phyloP scores from a whole-genome alignment of 495 filamentous ascomycete species.

The Daldinia bambusicola region DNA sequence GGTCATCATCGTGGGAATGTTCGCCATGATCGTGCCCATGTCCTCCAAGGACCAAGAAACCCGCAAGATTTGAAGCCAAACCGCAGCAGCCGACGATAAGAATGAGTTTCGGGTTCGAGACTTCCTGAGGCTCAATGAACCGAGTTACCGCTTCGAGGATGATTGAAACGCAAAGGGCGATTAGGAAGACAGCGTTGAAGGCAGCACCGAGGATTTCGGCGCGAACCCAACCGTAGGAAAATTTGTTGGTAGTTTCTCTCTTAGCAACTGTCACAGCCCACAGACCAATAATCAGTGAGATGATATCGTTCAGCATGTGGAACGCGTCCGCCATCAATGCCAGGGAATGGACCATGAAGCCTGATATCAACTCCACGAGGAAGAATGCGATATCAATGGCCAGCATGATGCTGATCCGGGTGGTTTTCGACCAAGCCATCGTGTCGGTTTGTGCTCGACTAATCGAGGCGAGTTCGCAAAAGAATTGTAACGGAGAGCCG shows the following conservation, averaged over 20 bases:
- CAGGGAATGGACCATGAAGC: slow-evolving; percentile 87
- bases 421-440: slow-evolving; percentile 94
- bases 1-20: slow-evolving; percentile 57
- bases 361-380: slow-evolving; percentile 83
- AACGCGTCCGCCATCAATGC: slow-evolving; percentile 96
- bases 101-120: slow-evolving; percentile 83
- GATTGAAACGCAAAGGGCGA: slow-evolving; percentile 94
- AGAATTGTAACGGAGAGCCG: slow-evolving; percentile 1
- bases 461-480: slow-evolving; percentile 6
- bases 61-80: slow-evolving; percentile 88
- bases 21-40: slow-evolving; percentile 80
- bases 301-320: slow-evolving; percentile 98
- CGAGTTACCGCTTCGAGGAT: slow-evolving; percentile 92
- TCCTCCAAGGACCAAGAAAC: slow-evolving; percentile 89
- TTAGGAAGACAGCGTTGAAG: slow-evolving; percentile 95
- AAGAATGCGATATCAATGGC: slow-evolving; percentile 92
- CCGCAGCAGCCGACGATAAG: slow-evolving; percentile 88
- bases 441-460: slow-evolving; percentile 19
- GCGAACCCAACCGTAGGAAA: slow-evolving; percentile 97
- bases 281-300: slow-evolving; percentile 89
- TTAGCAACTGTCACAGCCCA: slow-evolving; percentile 94
- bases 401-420: slow-evolving; percentile 90
- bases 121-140: slow-evolving; percentile 86
- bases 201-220: slow-evolving; percentile 97
- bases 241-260: slow-evolving; percentile 83